Percentiles rank a stretch among this genome's conserved stretches.
Evolutionary conservation across 2,329 filamentous ascomycete species (phyloP).

Genomic region (Talaromyces pinophilus): DNA sequence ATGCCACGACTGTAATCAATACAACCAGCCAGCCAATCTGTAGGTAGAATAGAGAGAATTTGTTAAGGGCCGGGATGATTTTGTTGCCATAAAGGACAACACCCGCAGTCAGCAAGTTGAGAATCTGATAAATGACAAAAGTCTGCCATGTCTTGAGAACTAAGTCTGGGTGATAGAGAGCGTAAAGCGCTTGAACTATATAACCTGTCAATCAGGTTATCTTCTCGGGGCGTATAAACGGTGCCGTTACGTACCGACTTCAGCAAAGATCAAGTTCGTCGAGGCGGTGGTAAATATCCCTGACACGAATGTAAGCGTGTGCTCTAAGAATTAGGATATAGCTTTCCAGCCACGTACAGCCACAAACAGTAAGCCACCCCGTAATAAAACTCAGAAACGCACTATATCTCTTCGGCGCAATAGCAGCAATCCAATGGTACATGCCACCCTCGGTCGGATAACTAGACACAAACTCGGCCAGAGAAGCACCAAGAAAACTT

Average conservation of each 20-base stretch:
- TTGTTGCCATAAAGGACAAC: constrained; percentile 54
- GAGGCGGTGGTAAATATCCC: constrained; percentile 55
- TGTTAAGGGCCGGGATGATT: constrained; percentile 48
- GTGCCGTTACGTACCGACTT: constrained; percentile 18
- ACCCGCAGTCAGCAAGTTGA: constrained; percentile 47
- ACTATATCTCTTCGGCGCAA: constrained; percentile 45
- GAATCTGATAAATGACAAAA: constrained; percentile 44
- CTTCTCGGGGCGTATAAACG: not conserved
- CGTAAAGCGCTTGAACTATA: constrained; percentile 26
- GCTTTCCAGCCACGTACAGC: constrained; percentile 30
- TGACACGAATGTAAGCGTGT: constrained; percentile 51
- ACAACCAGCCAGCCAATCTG: constrained; percentile 52
- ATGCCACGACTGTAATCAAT: constrained; percentile 52
- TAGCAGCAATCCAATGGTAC: constrained; percentile 55
- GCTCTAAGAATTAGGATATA: not conserved
- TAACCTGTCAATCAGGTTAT: not conserved
- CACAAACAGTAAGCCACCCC: constrained; percentile 48
- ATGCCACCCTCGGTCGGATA: constrained; percentile 54
- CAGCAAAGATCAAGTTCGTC: constrained; percentile 48
- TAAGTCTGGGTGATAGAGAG: constrained; percentile 44
- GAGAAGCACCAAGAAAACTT: constrained; percentile 49
- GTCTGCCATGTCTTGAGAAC: constrained; percentile 52
- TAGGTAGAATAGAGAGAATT: constrained; percentile 52
- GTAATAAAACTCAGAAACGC: constrained; percentile 49
- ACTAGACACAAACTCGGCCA: constrained; percentile 52